phyloP scores from a whole-genome alignment of 345 rosid genomes.

The Gossypium rotundifolium region DNA sequence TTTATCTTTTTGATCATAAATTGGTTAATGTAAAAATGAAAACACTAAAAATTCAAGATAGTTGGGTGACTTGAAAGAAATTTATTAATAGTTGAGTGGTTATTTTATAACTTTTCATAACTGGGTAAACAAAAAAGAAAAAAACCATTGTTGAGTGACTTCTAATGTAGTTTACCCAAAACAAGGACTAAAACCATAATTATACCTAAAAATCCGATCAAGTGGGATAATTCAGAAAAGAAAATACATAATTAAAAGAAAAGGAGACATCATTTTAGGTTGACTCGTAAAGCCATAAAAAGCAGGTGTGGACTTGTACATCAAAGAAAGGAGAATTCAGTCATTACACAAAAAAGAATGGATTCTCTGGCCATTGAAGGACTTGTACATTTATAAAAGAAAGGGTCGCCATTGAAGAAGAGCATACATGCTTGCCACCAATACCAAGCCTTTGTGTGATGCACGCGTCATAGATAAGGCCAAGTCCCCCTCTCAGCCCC shows the following conservation, averaged over 20 bases:
- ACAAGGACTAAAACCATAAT: not conserved
- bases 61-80: too few relatives aligned
- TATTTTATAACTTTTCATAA: too few relatives aligned
- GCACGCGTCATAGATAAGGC: slow-evolving; percentile 5
- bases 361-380: not conserved
- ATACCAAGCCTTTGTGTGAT: not conserved
- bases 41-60: too few relatives aligned
- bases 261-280: not conserved
- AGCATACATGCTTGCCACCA: not conserved
- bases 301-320: not conserved
- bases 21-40: too few relatives aligned
- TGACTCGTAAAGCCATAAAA: not conserved
- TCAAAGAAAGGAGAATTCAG: not conserved
- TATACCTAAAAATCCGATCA: not conserved
- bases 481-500: not conserved
- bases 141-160: too few relatives aligned
- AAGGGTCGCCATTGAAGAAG: not conserved
- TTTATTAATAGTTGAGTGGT: too few relatives aligned
- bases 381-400: not conserved
- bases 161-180: too few relatives aligned
- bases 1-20: too few relatives aligned
- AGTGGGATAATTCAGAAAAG: not conserved
- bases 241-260: not conserved
- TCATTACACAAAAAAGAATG: not conserved
- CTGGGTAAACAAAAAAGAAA: too few relatives aligned